Evolutionary conservation across 306 rosid species (phyloP).

Genomic region (Cicer yamashitae): DNA sequence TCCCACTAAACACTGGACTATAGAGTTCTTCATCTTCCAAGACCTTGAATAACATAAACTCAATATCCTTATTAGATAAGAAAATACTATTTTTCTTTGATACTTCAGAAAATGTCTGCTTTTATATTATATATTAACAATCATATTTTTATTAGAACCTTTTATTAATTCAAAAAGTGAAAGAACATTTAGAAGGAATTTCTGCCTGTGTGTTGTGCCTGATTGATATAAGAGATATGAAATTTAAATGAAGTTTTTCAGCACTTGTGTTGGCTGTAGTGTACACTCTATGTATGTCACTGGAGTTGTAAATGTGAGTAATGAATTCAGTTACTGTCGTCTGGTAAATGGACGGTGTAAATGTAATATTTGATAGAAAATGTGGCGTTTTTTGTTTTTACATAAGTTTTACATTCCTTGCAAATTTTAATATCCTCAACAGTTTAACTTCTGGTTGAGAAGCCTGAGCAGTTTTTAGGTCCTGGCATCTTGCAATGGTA

Average conservation of each 20-base stretch:
- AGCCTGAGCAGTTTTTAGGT: constrained; percentile 27
- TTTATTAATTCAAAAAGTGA: constrained; percentile 23
- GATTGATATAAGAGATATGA: constrained; percentile 24
- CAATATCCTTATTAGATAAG: constrained; percentile 2
- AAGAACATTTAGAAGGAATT: constrained; percentile 3
- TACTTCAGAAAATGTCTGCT: constrained; percentile 22
- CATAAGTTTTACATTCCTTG: neutral
- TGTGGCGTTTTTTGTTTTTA: neutral
- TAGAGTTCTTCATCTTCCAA: constrained; percentile 28
- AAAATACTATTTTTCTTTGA: constrained; percentile 13
- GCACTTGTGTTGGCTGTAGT: constrained; percentile 15
- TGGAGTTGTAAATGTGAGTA: constrained; percentile 18
- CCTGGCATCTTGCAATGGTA: constrained; percentile 23
- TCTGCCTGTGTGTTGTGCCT: constrained; percentile 11
- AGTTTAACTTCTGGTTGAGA: constrained; percentile 15
- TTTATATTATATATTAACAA: constrained; percentile 3
- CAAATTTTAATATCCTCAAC: constrained; percentile 26
- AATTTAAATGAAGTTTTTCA: constrained; percentile 7
- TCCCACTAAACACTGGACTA: constrained; percentile 21
- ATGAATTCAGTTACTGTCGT: neutral
- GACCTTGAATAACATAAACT: constrained; percentile 22
- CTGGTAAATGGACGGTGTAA: constrained; percentile 9
- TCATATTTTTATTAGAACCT: constrained; percentile 1
- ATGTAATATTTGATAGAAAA: constrained; percentile 24
- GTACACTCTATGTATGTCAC: constrained; percentile 22